phyloP scores from a whole-genome alignment of 208 protist genomes.

The Leishmania mexicana region DNA sequence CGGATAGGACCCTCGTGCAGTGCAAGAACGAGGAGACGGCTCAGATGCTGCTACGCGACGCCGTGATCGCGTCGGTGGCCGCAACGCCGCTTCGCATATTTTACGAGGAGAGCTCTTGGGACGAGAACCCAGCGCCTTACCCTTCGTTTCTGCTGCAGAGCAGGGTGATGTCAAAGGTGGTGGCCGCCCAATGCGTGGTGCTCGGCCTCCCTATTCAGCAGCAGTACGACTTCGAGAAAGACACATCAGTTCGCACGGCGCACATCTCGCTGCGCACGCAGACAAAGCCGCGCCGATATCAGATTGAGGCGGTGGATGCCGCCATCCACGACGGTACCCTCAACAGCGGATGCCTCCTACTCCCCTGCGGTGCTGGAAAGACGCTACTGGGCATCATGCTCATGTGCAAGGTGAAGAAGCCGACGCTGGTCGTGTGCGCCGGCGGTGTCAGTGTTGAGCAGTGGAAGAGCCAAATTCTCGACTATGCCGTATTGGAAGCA shows the following conservation, averaged over 20 bases:
- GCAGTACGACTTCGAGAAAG: constrained; percentile 84
- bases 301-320: constrained; percentile 83
- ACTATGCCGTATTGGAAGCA: constrained; percentile 81
- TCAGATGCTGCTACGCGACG: constrained; percentile 51
- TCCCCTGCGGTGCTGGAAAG: constrained; percentile 99
- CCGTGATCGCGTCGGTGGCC: constrained; percentile 53
- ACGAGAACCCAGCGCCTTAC: constrained; percentile 21
- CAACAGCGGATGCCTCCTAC: constrained; percentile 97
- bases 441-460: constrained; percentile 96
- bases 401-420: constrained; percentile 95
- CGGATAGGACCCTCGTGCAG: constrained; percentile 61
- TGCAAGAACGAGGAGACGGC: constrained; percentile 63
- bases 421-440: constrained; percentile 95
- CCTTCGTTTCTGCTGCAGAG: constrained; percentile 59
- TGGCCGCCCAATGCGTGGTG: constrained; percentile 71
- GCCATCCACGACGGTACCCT: constrained; percentile 57
- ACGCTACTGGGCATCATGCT: constrained; percentile 99
- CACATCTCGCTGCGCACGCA: constrained; percentile 71
- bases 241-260: constrained; percentile 59
- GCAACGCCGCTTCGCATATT: constrained; percentile 38
- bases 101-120: constrained; percentile 31
- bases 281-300: constrained; percentile 80
- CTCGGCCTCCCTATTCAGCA: constrained; percentile 84
- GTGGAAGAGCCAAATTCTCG: constrained; percentile 96
- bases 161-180: constrained; percentile 60